These are phyloP conservation scores for Trichomonascaceae sp. DNA, from an alignment of 1,139 yeast species.

Conservation along the genomic window DNA sequence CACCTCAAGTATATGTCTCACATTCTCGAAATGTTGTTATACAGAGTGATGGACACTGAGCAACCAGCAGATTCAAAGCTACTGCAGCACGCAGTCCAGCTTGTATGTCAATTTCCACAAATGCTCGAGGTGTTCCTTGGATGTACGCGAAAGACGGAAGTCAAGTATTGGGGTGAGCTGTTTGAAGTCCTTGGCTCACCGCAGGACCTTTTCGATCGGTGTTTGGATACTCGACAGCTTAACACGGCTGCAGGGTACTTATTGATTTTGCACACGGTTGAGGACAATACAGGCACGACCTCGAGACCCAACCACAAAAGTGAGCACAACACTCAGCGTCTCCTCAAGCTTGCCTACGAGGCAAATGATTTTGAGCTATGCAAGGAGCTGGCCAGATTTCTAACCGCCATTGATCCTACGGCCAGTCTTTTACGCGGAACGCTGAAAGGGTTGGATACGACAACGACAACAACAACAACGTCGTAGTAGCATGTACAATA, in stretches of 20 bases:
- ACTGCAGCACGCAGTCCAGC: slow-evolving; percentile 14
- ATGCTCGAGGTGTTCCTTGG: slow-evolving; percentile 39
- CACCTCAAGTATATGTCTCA: slow-evolving; percentile 35
- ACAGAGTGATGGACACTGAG: slow-evolving; percentile 19
- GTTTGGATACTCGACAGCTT: slow-evolving; percentile 24
- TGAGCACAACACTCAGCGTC: slow-evolving; percentile 16
- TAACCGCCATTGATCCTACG: slow-evolving; percentile 25
- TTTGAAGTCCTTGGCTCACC: slow-evolving; percentile 32
- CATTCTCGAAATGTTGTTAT: slow-evolving; percentile 35
- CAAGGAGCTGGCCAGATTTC: slow-evolving; percentile 27
- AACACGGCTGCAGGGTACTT: slow-evolving; percentile 31
- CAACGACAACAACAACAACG: too few species aligned
- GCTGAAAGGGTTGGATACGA: background rate
- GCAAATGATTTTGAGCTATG: slow-evolving; percentile 27
- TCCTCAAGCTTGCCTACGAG: slow-evolving; percentile 24
- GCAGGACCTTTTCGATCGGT: slow-evolving; percentile 26
- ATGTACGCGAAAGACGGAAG: slow-evolving; percentile 54
- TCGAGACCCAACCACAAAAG: slow-evolving; percentile 10
- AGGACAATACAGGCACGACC: slow-evolving; percentile 1
- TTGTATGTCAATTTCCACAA: slow-evolving; percentile 25
- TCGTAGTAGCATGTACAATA: slow-evolving; percentile 1
- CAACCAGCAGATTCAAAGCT: slow-evolving; percentile 13
- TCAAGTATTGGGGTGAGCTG: slow-evolving; percentile 44
- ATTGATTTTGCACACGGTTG: slow-evolving; percentile 25
- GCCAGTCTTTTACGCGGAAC: background rate